Base-by-base conservation (phyloP, 2,329 filamentous ascomycete genomes). In the Malbranchea zuffiana region DNA sequence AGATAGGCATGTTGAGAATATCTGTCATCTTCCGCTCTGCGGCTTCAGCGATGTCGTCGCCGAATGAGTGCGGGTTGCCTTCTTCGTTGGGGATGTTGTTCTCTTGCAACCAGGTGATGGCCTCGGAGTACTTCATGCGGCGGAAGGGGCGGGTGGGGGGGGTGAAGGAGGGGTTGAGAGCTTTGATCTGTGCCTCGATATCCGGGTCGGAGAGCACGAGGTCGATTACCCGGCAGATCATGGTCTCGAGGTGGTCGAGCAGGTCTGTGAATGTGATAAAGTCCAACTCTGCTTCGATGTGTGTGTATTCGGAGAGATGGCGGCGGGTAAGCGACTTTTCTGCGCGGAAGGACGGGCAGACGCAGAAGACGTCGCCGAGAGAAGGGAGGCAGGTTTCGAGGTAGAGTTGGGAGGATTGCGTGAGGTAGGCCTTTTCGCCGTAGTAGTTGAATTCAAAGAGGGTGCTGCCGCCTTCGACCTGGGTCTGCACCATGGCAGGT, bases 21-120 rank as follows among this genome's bases (percentile, higher is more conserved):
- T 98, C 90, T 1, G 88, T 96, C 90, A 98, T 98, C 57, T 72
- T 76, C 51, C 90, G 82, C 72, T 98, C 90, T 8, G 90, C 90
- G 8, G 90, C 90, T 65, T 96, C 90, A 47, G 90, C 90, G 53
- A 98, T 98, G 59, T 98, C 90, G 58, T 98, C 90, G 46, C 90
- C 90, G 55, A 96, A 96, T 29, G 75, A 70, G 65, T 98, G 90
- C 7, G 81, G 77, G 57, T 92, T 74, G 54, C 82, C 86, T 44
- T 96, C 85, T 60, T 95, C 88, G 72, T 94, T 96, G 57, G 72
- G 75, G 51, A 98, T 94, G 48, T 87, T 76, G 63, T 94, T 82
- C 52, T 87, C 80, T 57, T 76, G 74, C 50, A 98, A 76, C 90
- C 90, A 98, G 44, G 86, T 74, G 52, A 98, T 95, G 42, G 90